Evolutionary conservation across 2,329 filamentous ascomycete genomes (phyloP).

Genomic region (Escovopsis weberi): DNA sequence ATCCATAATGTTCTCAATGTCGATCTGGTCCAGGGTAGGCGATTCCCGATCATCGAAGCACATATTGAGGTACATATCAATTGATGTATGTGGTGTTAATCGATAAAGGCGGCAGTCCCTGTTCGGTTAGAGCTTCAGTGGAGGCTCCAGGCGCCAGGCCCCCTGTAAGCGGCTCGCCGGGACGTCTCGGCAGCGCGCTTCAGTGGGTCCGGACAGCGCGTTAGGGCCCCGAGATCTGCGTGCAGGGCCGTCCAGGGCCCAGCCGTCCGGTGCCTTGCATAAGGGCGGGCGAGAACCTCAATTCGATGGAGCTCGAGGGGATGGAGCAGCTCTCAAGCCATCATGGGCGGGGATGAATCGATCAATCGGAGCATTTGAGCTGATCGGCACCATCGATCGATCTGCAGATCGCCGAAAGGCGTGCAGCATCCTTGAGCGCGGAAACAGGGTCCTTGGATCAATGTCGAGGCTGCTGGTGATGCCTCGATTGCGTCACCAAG

Average conservation of each 20-base stretch:
- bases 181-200: not conserved
- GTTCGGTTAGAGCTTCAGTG: no score
- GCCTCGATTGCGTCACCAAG: constrained; percentile 9
- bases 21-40: no score
- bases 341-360: no score
- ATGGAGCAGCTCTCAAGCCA: not conserved
- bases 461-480: constrained; percentile 4
- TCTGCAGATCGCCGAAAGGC: no score
- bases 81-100: no score
- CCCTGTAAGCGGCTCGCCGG: not conserved
- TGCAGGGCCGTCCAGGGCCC: not conserved
- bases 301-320: not conserved
- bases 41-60: no score
- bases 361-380: no score
- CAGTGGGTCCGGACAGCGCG: not conserved
- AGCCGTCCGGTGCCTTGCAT: not conserved
- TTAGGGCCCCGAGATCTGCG: not conserved
- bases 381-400: no score
- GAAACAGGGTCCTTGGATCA: constrained; percentile 1
- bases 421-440: constrained; percentile 1
- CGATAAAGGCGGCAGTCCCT: no score
- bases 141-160: not conserved
- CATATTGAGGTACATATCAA: no score
- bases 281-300: not conserved
- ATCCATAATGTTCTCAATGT: no score